Percentiles rank a stretch among this genome's conserved stretches.
These are phyloP conservation scores for Zymoseptoria passerinii DNA, from an alignment of 2,329 filamentous ascomycete genomes.

Conservation along the genomic window DNA sequence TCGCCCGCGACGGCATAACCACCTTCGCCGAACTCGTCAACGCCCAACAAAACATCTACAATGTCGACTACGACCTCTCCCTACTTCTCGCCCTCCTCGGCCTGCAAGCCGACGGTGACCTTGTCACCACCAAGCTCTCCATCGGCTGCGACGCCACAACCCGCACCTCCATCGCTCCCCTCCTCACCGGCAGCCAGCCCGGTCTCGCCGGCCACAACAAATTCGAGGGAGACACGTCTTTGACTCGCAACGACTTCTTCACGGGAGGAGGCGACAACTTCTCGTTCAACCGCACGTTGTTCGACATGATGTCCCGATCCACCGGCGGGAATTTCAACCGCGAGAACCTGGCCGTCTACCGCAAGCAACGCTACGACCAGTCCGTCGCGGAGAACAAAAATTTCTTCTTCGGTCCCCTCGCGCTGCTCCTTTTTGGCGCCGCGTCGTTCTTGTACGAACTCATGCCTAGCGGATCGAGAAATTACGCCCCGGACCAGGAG, in stretches of 20 bases:
- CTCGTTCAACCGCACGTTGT: slow-evolving; percentile 36
- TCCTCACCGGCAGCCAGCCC: slow-evolving; percentile 32
- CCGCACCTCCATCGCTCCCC: slow-evolving; percentile 30
- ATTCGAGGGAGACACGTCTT: slow-evolving; percentile 35
- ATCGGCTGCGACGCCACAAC: slow-evolving; percentile 40
- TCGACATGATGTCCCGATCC: slow-evolving; percentile 31
- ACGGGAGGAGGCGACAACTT: slow-evolving; percentile 31
- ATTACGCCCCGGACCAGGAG: slow-evolving; percentile 4
- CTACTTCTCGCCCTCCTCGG: slow-evolving; percentile 34
- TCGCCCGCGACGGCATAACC: slow-evolving; percentile 36
- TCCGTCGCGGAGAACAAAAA: slow-evolving; percentile 33
- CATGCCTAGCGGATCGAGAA: slow-evolving; percentile 27
- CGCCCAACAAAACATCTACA: slow-evolving; percentile 40
- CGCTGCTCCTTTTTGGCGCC: slow-evolving; percentile 35
- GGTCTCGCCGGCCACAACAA: slow-evolving; percentile 40
- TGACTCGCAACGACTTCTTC: slow-evolving; percentile 38
- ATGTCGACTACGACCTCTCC: slow-evolving; percentile 38
- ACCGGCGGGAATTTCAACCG: slow-evolving; percentile 32
- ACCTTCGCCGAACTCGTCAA: slow-evolving; percentile 36
- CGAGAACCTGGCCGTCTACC: slow-evolving; percentile 34
- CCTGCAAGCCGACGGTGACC: slow-evolving; percentile 36
- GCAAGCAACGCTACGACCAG: slow-evolving; percentile 35
- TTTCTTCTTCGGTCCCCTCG: slow-evolving; percentile 33
- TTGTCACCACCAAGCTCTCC: slow-evolving; percentile 35
- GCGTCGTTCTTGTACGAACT: slow-evolving; percentile 39